phyloP scores from a whole-genome alignment of 202 grass and related monocot genomes.

The Schoenoplectus tabernaemontani region DNA sequence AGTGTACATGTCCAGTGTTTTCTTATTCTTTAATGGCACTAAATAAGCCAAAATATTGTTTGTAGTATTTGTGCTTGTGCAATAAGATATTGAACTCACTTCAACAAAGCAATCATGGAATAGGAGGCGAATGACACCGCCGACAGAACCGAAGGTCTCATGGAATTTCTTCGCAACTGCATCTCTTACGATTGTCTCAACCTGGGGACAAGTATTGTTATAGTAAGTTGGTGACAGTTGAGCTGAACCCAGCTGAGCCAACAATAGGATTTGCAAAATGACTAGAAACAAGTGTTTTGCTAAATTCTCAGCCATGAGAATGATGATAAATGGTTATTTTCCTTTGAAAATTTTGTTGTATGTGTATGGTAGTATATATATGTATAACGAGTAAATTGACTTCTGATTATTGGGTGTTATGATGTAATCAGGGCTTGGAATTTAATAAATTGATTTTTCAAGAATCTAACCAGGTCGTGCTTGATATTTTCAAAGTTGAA shows the following conservation, averaged over 20 bases:
- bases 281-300: neutral
- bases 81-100: neutral
- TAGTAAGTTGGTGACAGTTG: slow-evolving; percentile 48
- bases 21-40: too few relatives aligned
- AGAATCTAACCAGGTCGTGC: neutral
- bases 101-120: slow-evolving; percentile 42
- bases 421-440: neutral
- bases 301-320: neutral
- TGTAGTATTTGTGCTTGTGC: neutral
- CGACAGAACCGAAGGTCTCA: slow-evolving; percentile 31
- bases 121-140: slow-evolving; percentile 42
- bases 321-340: neutral
- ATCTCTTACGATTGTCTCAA: slow-evolving; percentile 53
- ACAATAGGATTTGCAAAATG: neutral
- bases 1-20: neutral
- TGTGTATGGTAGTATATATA: neutral
- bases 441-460: neutral
- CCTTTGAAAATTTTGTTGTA: neutral
- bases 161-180: slow-evolving; percentile 37
- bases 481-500: neutral
- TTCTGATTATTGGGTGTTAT: neutral
- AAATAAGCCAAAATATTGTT: neutral
- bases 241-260: slow-evolving; percentile 30
- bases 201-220: slow-evolving; percentile 43
- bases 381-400: neutral